Evolutionary conservation across 2,329 filamentous ascomycete species (phyloP), one percentile per base, ranked within the genome.

Genomic region (Talaromyces sp.): DNA sequence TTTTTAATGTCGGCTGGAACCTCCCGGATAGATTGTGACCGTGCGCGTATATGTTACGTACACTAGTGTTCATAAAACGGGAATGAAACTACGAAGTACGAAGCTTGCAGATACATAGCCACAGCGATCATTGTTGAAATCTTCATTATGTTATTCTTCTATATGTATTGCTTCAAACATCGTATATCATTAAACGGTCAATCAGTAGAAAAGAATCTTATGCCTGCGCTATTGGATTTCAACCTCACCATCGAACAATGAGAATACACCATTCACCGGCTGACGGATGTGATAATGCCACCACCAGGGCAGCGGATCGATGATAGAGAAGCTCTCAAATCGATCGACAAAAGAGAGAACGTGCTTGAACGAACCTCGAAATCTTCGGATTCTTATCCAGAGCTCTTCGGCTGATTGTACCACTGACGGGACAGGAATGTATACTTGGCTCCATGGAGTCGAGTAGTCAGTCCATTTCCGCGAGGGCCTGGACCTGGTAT

Each of bases 261-360:
- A 39, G 1, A 57, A 13, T 31, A 72, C 13, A 43, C 68, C 68
- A 35, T 63, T 78, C 25, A 78, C 64, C 0, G 86, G 86, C 80
- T 83, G 85, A 68, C 85, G 86, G 3, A 86, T 74, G 68, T 87
- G 84, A 66, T 85, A 85, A 60, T 87, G 73, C 78, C 83, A 83
- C 75, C 85, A 83, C 69, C 81, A 85, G 0, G 86, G 86, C 71
- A 83, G 72, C 1, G 86, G 86, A 73, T 88, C 86, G 77, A 81
- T 83, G 1, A 72, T 54, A 57, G 84, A 83, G 63, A 84, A 87
- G 56, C 82, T 82, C 1, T 70, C 70, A 13, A 66, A 37, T 43
- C 73, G 68, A 6, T 66, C 69, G 10, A 63, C 61, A 2, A 72
- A 2, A 2, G 77, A 35, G 0, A 76, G 66, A 0, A 64, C 37